Conservation (phyloP, 768 basidiomycete genomes). For the Naganishia vaughanmartiniae region DNA sequence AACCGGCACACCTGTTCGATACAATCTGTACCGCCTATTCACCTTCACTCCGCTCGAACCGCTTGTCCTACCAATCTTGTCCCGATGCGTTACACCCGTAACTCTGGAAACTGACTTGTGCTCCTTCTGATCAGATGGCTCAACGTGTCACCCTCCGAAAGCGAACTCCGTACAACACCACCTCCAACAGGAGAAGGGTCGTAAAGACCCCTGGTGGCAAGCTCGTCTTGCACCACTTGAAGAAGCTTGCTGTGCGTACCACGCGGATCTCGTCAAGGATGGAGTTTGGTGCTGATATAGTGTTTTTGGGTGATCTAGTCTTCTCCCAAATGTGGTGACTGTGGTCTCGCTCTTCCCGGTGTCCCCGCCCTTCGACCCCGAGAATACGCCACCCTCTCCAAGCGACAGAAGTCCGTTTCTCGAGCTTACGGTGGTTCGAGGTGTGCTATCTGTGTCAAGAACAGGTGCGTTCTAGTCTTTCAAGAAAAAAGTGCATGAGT, state of each 20-base stretch:
- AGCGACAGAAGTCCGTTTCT: conserved; percentile 93
- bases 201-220: conserved; percentile 98
- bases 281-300: not conserved
- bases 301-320: conserved; percentile 46
- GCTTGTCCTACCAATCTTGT: not conserved
- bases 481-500: not conserved
- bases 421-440: conserved; percentile 96
- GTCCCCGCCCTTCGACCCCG: conserved; percentile 95
- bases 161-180: conserved; percentile 93
- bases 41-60: not conserved
- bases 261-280: not conserved
- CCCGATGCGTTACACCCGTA: not conserved
- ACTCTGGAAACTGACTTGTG: conserved; percentile 3
- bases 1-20: not conserved
- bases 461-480: conserved; percentile 63
- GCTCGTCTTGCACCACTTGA: conserved; percentile 95
- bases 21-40: not conserved
- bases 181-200: conserved; percentile 88
- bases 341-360: conserved; percentile 87
- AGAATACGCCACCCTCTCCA: conserved; percentile 91
- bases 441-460: conserved; percentile 92
- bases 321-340: conserved; percentile 97
- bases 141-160: conserved; percentile 99
- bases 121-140: conserved; percentile 63
- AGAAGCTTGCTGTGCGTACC: conserved; percentile 71